A percentile compares a stretch with the other conserved stretches of the same genome.
phyloP scores from a whole-genome alignment of 257 asterid species.

The Fraxinus americana region DNA sequence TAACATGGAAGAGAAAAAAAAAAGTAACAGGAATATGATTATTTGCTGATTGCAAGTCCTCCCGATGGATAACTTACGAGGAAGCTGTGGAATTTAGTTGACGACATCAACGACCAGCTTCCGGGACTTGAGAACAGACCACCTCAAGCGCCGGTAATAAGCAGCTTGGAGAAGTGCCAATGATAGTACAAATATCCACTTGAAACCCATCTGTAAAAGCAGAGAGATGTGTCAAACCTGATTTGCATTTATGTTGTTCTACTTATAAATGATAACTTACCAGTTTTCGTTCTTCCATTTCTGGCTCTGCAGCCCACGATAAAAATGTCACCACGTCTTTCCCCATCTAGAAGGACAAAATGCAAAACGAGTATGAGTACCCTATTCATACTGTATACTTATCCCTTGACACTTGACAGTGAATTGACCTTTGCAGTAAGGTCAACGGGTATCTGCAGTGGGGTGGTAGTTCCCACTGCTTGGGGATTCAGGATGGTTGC shows the following conservation, averaged over 20 bases:
- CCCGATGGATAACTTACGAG: background rate
- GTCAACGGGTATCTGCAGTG: no score
- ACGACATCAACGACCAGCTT: constrained; percentile 77
- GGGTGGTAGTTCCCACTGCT: no score
- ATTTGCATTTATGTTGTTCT: background rate
- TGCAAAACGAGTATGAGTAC: background rate
- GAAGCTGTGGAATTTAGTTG: constrained; percentile 40
- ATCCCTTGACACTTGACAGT: no score
- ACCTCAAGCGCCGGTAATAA: constrained; percentile 71
- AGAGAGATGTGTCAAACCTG: background rate
- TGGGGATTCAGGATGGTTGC: no score
- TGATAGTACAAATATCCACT: constrained; percentile 77
- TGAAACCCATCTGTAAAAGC: constrained; percentile 68
- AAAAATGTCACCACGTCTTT: constrained; percentile 71
- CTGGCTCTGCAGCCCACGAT: constrained; percentile 87
- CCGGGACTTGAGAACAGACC: constrained; percentile 77
- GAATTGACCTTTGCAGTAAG: no score
- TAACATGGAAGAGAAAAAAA: background rate
- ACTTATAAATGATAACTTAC: constrained; percentile 33
- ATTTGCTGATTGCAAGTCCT: background rate
- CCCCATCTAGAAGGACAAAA: constrained; percentile 60
- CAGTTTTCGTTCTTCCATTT: constrained; percentile 87
- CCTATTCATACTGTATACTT: background rate
- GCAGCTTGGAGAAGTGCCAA: constrained; percentile 82
- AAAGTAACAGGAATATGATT: background rate